Base-by-base conservation (phyloP, 2,329 filamentous ascomycete species). In the Fusarium graminum region DNA sequence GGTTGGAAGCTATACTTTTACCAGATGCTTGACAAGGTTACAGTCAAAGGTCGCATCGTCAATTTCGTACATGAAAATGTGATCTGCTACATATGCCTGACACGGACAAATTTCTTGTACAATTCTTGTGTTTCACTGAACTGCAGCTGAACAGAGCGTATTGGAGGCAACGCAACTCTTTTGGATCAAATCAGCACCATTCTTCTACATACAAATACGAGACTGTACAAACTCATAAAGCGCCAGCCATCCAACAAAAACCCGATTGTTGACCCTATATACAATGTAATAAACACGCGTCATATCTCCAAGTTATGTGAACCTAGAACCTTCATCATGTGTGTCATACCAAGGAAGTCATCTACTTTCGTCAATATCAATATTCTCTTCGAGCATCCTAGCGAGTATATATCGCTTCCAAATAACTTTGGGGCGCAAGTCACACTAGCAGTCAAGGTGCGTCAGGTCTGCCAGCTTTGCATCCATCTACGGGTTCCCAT, bases 1-100 rank as follows among this genome's bases (percentile, higher is more conserved):
- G 54, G n/a, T 52, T 75, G 50, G 59, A 65, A 39, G 60, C 54
- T 13, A 63, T 68, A 38, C 51, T 68, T 30, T 61, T 52, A 25
- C 40, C 44, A 41, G 36, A 39, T 25, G 26, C 25, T 22, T 58
- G 41, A 63, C 29, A 22, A 28, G 19, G n/a, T 30, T 41, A 30
- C 22, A 14, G 14, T 19, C 12, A 13, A 28, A 30, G 30, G 22
- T 17, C 12, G 41, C 45, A 22, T 11, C 7, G 17, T 30, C 19
- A 16, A 34, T n/a, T n/a, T 17, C 5, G 34, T n/a, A 11, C 9
- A 34, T 36, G 16, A n/a, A n/a, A 36, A 16, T n/a, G 34, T n/a
- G 16, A n/a, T 36, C 16, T 10, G 7, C 10, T 17, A n/a, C 16
- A n/a, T 17, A 17, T 5, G 16, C 16, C 16, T 36, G 10, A 36